Percentiles rank a stretch among this genome's conserved stretches.
Evolutionary conservation across 1,284 basidiomycete genomes (phyloP).

Genomic region (Heterobasidion annosum): DNA sequence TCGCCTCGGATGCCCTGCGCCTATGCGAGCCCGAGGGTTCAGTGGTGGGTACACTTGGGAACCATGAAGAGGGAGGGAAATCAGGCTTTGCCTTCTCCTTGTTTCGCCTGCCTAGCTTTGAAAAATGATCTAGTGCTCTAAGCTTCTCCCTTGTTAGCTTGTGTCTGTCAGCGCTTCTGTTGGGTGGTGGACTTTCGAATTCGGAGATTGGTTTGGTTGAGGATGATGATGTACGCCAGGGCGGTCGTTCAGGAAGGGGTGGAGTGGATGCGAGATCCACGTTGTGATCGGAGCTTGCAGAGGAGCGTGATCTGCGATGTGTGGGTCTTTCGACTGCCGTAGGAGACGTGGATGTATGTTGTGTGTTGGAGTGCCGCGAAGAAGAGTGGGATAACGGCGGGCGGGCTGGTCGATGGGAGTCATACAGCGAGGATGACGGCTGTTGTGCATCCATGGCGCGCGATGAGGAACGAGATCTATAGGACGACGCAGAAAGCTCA

Average conservation of each 20-base stretch:
- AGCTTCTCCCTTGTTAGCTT: constrained; percentile 8
- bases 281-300: not conserved
- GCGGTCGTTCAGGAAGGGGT: not conserved
- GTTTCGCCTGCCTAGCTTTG: constrained; percentile 11
- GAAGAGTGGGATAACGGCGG: not conserved
- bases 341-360: not conserved
- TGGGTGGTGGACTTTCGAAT: not conserved
- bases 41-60: not conserved
- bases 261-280: not conserved
- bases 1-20: not conserved
- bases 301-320: not conserved
- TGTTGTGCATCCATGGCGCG: not conserved
- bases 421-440: not conserved
- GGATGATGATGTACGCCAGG: not conserved
- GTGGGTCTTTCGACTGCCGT: not conserved
- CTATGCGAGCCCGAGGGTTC: not conserved
- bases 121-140: constrained; percentile 11
- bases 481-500: not conserved
- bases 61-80: not conserved
- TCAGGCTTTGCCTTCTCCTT: constrained; percentile 1
- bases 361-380: not conserved
- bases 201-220: not conserved
- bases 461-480: not conserved
- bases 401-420: not conserved
- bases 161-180: not conserved